Conservation (phyloP, 768 basidiomycete genomes). For the Gautieria morchelliformis region DNA sequence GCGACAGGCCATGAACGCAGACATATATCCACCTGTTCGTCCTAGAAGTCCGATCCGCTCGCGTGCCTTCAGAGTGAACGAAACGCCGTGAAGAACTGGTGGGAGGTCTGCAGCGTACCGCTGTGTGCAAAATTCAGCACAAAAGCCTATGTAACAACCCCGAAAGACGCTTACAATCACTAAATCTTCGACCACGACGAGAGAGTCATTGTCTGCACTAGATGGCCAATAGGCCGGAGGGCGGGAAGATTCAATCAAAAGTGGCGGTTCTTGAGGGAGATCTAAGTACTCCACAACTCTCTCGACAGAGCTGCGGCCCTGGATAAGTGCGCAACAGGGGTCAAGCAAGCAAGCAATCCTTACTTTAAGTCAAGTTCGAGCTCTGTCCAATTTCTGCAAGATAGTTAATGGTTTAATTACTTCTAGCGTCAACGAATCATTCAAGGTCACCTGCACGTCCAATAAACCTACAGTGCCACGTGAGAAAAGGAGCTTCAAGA, state of each 20-base stretch:
- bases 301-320: constrained; percentile 61
- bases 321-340: background rate
- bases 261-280: constrained; percentile 79
- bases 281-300: constrained; percentile 87
- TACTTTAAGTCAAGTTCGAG: constrained; percentile 72
- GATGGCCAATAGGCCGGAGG: constrained; percentile 94
- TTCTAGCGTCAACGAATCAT: background rate
- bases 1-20: background rate
- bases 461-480: constrained; percentile 25
- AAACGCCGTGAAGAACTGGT: constrained; percentile 64
- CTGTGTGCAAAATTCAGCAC: constrained; percentile 18
- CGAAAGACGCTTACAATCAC: constrained; percentile 30
- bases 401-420: background rate
- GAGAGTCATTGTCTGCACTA: constrained; percentile 39
- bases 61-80: constrained; percentile 59
- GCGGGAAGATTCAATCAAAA: constrained; percentile 59
- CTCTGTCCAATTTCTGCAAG: constrained; percentile 30
- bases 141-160: too few species aligned
- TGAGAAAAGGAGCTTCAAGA: background rate
- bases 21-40: constrained; percentile 45
- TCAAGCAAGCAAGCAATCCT: background rate
- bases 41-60: constrained; percentile 78
- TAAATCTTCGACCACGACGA: constrained; percentile 66
- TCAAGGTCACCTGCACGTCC: constrained; percentile 31
- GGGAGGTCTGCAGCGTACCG: constrained; percentile 83